Evolutionary conservation across 768 basidiomycete genomes (phyloP), one percentile per base, ranked within the genome.

Genomic region (Phylloporus arenicola): DNA sequence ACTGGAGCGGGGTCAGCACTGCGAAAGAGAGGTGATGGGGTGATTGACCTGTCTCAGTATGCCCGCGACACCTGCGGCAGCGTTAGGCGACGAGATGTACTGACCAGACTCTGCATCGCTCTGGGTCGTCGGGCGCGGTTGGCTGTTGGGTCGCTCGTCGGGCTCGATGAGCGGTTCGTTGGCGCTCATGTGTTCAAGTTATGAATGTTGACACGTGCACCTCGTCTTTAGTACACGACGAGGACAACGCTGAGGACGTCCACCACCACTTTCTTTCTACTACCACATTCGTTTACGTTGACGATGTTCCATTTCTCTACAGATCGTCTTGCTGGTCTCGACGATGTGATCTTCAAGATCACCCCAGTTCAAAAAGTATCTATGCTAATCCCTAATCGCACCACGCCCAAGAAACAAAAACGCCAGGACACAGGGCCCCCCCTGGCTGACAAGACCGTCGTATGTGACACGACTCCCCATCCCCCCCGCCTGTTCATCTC

Each of bases 141-240:
- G 55, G 29, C 68, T 58, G 22, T 68, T 45, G 45, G 61, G 13
- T 48, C 61, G 73, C 38, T 92, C 91, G 67, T 95, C 92, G 27
- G 92, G 82, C 65, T 94, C 92, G 49, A 95, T 95, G 30, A 91
- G 72, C 19, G 88, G 86, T 27, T 82, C 76, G 25, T 76, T 70
- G 46, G 71, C 73, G 69, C 77, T 81, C 84, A 85, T 86, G 1
- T 13, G n/a, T 40, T 47, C 42, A 45, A 10, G 11, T 33, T 34
- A 22, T 24, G 57, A 30, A 40, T 63, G 44, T 53, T 51, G 48
- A 43, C 58, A 42, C 41, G 47, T 47, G 45, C 46, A 20, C 50
- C 19, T 65, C 43, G 44, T 47, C 43, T 45, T 46, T 52, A n/a
- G n/a, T n/a, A 31, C 14, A 30, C 50, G 24, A 45, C 57, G 50